phyloP scores from a whole-genome alignment of 148 eudicot species.

The Selenicereus undatus region DNA sequence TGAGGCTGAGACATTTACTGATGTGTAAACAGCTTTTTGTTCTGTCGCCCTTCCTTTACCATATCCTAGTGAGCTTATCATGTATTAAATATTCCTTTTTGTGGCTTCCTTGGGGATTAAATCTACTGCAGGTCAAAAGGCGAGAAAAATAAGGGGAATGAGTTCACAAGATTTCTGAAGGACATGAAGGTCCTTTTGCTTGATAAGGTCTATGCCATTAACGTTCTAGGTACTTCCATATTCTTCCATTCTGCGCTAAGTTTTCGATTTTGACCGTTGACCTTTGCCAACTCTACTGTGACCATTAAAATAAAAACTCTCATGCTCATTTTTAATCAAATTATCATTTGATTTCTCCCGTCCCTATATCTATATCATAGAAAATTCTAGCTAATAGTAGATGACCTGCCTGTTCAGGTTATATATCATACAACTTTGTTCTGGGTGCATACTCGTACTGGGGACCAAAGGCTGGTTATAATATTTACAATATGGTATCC shows the following conservation, averaged over 20 bases:
- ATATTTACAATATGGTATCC: conserved; percentile 83
- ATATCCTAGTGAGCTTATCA: background rate
- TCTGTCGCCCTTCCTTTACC: background rate
- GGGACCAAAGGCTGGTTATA: conserved; percentile 98
- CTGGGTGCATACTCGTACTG: conserved; percentile 96
- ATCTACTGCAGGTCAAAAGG: conserved; percentile 33
- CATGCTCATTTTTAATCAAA: too few relatives aligned
- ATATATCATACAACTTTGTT: conserved; percentile 90
- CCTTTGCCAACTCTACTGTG: background rate
- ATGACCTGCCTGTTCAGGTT: conserved; percentile 47
- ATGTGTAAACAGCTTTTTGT: too few relatives aligned
- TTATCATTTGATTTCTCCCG: background rate
- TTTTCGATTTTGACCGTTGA: conserved; percentile 11
- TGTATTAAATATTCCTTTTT: background rate
- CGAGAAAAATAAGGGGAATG: conserved; percentile 18
- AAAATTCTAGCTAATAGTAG: background rate
- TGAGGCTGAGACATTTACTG: too few relatives aligned
- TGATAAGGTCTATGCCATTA: conserved; percentile 53
- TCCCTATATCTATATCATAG: background rate
- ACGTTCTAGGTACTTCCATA: conserved; percentile 67
- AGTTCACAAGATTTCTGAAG: conserved; percentile 37
- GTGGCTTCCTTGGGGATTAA: background rate
- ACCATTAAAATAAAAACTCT: background rate
- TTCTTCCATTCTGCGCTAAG: conserved; percentile 14
- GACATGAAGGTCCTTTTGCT: conserved; percentile 60